Evolutionary conservation across 2,329 filamentous ascomycete species (phyloP).

Genomic region (Anthostomella pinea): DNA sequence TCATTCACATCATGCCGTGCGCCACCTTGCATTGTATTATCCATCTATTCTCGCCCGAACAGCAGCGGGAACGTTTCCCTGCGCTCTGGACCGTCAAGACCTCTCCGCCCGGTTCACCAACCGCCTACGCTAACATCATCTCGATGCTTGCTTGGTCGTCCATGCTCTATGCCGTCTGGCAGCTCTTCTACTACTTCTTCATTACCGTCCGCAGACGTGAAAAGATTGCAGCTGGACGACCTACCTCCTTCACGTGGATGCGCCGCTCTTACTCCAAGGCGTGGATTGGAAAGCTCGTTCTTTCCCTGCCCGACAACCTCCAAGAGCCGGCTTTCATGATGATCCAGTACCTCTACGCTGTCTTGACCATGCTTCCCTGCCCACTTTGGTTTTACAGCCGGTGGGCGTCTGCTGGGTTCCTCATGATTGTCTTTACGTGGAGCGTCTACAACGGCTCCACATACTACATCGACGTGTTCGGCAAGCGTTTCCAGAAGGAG

Average conservation of each 20-base stretch:
- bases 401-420: conserved; percentile 73
- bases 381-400: conserved; percentile 92
- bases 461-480: conserved; percentile 97
- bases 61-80: conserved; percentile 71
- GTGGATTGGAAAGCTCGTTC: conserved; percentile 82
- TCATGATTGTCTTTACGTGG: conserved; percentile 84
- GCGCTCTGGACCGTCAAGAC: conserved; percentile 80
- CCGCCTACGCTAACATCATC: conserved; percentile 71
- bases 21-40: conserved; percentile 90
- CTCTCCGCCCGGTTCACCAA: conserved; percentile 65
- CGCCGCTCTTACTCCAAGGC: conserved; percentile 86
- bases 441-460: conserved; percentile 96
- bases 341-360: conserved; percentile 89
- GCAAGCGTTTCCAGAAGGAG: conserved; percentile 94
- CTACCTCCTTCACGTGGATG: conserved; percentile 97
- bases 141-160: conserved; percentile 96
- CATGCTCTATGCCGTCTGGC: conserved; percentile 89
- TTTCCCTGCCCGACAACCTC: conserved; percentile 68
- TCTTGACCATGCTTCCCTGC: conserved; percentile 91
- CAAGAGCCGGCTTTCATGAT: conserved; percentile 94
- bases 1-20: conserved; percentile 99
- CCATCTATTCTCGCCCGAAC: conserved; percentile 67
- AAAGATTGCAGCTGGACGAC: conserved; percentile 91
- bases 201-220: conserved; percentile 94
- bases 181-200: conserved; percentile 86